A percentile compares a stretch with the other conserved stretches of the same genome.
phyloP scores from a whole-genome alignment of 2,329 filamentous ascomycete genomes.

The Aschersonia sp. region DNA sequence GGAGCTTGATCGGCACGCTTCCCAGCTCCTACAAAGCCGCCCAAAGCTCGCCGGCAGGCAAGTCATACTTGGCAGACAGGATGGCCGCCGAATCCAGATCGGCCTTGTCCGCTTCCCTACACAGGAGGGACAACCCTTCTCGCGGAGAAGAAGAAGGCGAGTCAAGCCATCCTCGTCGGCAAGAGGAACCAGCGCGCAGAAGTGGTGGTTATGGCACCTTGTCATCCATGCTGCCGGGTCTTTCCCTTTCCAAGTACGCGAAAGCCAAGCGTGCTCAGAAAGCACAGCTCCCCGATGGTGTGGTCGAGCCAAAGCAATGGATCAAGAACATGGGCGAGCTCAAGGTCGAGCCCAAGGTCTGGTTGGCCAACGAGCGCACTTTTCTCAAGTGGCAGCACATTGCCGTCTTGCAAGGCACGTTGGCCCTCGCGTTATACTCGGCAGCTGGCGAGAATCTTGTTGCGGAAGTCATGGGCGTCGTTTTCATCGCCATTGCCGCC shows the following conservation, averaged over 20 bases:
- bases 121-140: constrained; percentile 11
- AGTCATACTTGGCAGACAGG: constrained; percentile 46
- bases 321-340: constrained; percentile 91
- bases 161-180: constrained; percentile 19
- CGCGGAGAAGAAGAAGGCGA: constrained; percentile 21
- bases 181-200: constrained; percentile 12
- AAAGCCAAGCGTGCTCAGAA: constrained; percentile 35
- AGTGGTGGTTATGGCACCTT: constrained; percentile 37
- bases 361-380: constrained; percentile 95
- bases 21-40: constrained; percentile 40
- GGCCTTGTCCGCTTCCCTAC: constrained; percentile 13
- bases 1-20: constrained; percentile 61
- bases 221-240: constrained; percentile 63
- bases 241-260: constrained; percentile 69
- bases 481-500: constrained; percentile 67
- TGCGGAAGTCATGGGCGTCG: constrained; percentile 63
- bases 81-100: constrained; percentile 30
- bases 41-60: constrained; percentile 52
- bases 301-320: constrained; percentile 72
- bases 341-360: constrained; percentile 93
- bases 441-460: constrained; percentile 69
- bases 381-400: constrained; percentile 99
- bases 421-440: constrained; percentile 78
- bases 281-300: constrained; percentile 61
- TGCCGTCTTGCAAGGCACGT: constrained; percentile 66